Conservation (phyloP, 1,284 basidiomycete genomes). For the Papiliotrema laurentii region DNA sequence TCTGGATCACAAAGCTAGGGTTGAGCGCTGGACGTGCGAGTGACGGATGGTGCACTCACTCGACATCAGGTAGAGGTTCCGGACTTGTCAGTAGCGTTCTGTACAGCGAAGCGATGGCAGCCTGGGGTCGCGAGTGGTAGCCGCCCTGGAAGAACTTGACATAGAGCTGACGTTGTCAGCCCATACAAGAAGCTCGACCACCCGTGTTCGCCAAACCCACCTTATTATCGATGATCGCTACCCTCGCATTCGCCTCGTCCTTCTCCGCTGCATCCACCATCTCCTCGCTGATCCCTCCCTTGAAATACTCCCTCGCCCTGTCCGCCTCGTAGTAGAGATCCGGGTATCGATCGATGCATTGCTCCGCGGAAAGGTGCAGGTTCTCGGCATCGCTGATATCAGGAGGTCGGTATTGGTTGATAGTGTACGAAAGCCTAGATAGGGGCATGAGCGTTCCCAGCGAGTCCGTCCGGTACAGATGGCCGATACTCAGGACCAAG, state of each 20-base stretch:
- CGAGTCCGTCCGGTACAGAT: too few species aligned
- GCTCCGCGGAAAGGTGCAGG: conserved; percentile 22
- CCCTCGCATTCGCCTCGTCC: conserved; percentile 29
- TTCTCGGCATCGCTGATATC: conserved; percentile 6
- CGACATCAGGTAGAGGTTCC: conserved; percentile 42
- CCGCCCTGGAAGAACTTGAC: conserved; percentile 36
- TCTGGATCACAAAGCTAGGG: conserved; percentile 36
- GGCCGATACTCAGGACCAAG: too few species aligned
- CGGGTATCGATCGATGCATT: conserved; percentile 35
- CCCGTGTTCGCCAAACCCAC: conserved; percentile 14
- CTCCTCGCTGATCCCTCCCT: conserved; percentile 30
- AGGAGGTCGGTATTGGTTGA: too few species aligned
- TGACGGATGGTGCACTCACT: conserved; percentile 24
- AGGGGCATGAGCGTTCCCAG: too few species aligned
- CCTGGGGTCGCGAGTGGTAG: conserved; percentile 27
- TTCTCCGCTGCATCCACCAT: conserved; percentile 39
- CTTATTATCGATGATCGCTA: conserved; percentile 37
- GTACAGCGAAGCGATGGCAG: conserved; percentile 30
- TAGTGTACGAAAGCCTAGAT: too few species aligned
- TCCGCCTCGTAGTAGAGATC: conserved; percentile 42
- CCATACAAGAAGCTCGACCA: neutral
- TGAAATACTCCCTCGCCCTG: conserved; percentile 28
- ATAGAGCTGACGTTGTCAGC: conserved; percentile 26
- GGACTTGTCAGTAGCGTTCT: conserved; percentile 29
- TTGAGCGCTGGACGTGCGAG: neutral